Percentiles rank a stretch among this genome's conserved stretches.
Evolutionary conservation across 495 filamentous ascomycete species (phyloP).

Genomic region (Trichocladium antarcticum): DNA sequence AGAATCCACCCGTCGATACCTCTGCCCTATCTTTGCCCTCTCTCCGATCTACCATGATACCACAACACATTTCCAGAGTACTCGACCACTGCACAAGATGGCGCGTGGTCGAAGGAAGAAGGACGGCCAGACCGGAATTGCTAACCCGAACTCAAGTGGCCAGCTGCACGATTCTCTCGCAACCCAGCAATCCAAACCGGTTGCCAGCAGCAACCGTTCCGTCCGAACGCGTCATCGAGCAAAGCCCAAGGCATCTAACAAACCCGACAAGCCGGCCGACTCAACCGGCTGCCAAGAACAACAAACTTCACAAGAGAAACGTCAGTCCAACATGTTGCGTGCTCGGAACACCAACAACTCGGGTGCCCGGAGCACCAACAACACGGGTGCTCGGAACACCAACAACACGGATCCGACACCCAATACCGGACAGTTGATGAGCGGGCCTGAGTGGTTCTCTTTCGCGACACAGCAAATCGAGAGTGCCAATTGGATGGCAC

Average conservation of each 20-base stretch:
- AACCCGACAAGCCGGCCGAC: neutral
- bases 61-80: too few relatives aligned
- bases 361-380: too few relatives aligned
- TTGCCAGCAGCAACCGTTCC: neutral
- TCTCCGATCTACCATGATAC: too few relatives aligned
- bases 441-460: too few relatives aligned
- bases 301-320: neutral
- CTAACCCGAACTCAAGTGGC: neutral
- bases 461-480: neutral
- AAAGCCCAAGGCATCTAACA: neutral
- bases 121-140: neutral
- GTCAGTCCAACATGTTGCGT: neutral
- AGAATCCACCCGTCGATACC: too few relatives aligned
- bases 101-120: too few relatives aligned
- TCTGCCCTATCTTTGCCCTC: too few relatives aligned
- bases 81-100: too few relatives aligned
- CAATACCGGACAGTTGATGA: neutral
- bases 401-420: neutral
- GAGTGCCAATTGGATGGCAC: neutral
- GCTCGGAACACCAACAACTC: neutral
- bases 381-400: too few relatives aligned
- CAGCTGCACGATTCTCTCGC: neutral
- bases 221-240: neutral
- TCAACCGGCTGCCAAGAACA: too few relatives aligned
- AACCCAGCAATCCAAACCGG: neutral